Base-by-base conservation (phyloP, 345 rosid genomes). In the Schrenkiella parvula region DNA sequence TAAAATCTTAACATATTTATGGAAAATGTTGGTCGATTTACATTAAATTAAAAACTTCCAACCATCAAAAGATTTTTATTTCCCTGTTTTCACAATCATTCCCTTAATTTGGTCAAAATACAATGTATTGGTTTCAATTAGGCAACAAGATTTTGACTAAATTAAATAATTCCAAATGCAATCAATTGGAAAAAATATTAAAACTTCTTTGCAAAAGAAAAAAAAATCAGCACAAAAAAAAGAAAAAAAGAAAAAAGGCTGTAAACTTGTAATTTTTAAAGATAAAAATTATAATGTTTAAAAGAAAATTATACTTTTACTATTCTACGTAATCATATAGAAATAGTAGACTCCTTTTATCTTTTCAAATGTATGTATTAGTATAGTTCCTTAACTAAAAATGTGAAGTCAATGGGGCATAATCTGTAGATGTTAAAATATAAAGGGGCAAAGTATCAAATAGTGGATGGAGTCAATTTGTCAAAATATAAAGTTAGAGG, bases 81-180 rank as follows among this genome's bases (percentile, higher is more conserved):
- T 66, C 17, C 51, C 18, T 66, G 22, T 11, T 25, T 74, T 56
- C 59, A 23, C 3, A 23, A 23, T 5, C 15, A 47, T 28, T 15
- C 54, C 25, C 12, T 54, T 2, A 10, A 48, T 29, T 68, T 15
- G n/a, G 23, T 50, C 61, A 68, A 58, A 11, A 50, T 74, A 63
- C 46, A 57, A 2, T 74, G 63, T n/a, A 5, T 60, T 74, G 17
- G 47, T 50, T 74, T 51, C 10, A 58, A 42, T 68, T 22, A 34
- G 21, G 79, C 41, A 74, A 67, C 29, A 39, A 39, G 6, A 3
- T 9, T 28, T 48, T 58, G 31, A 47, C 22, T 66, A 37, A 8
- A 25, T 44, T 32, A 34, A 22, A 55, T 55, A 14, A 32, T 72
- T 34, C 21, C 31, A 44, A 52, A 43, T 64, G 35, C 26, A 52